Conservation (phyloP, 202 grass and related monocot genomes). For the Thinopyrum obtusiflorum region DNA sequence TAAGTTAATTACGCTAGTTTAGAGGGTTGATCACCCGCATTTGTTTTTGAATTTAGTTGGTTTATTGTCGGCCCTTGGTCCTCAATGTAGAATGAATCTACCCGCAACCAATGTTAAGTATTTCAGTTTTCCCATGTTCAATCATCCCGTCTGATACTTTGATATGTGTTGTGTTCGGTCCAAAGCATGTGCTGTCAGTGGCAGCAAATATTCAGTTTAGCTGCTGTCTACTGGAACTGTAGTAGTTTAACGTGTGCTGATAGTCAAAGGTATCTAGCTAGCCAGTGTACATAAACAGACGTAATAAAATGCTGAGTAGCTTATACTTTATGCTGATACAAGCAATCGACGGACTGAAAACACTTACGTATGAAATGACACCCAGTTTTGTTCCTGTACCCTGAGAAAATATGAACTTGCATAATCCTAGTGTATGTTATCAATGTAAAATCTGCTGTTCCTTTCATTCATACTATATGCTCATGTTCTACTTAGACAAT, state of each 20-base stretch:
- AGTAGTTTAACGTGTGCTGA: constrained; percentile 11
- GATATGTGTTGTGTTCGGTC: neutral
- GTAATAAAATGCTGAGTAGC: neutral
- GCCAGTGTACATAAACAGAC: neutral
- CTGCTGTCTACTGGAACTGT: constrained; percentile 8
- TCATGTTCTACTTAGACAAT: neutral
- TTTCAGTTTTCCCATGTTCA: constrained; percentile 1
- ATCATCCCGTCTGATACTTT: neutral
- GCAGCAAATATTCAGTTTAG: constrained; percentile 8
- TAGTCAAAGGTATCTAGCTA: neutral
- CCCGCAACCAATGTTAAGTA: neutral
- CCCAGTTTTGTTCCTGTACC: neutral
- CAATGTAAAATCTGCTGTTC: neutral
- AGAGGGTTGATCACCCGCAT: neutral
- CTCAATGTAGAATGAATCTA: neutral
- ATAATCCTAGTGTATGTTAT: neutral
- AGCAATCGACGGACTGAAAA: neutral
- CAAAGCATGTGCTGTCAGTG: neutral
- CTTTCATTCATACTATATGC: neutral
- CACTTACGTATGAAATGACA: neutral
- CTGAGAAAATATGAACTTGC: neutral
- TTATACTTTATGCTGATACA: neutral
- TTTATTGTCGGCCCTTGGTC: neutral
- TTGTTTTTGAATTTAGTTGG: neutral
- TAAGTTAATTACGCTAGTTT: neutral